phyloP scores from a whole-genome alignment of 75 land plant species.

The Pinus albicaulis region DNA sequence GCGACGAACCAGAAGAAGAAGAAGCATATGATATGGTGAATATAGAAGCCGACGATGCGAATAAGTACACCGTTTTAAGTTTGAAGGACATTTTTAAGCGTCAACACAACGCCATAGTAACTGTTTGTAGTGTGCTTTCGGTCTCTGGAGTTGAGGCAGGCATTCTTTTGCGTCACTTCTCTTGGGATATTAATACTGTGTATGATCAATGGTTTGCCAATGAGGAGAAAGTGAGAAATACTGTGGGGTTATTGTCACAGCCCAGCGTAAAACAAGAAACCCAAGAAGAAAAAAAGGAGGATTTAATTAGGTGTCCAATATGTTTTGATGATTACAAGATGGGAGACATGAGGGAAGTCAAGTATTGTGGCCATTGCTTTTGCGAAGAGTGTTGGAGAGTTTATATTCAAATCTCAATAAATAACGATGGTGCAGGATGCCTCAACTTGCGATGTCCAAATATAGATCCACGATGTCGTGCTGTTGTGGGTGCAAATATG shows the following conservation, averaged over 20 bases:
- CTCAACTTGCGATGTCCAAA: too few relatives aligned
- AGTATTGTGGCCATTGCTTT: too few relatives aligned
- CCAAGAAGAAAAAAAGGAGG: neutral
- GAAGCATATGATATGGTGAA: neutral
- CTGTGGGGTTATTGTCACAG: neutral
- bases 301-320: neutral
- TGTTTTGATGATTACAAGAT: too few relatives aligned
- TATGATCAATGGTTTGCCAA: neutral
- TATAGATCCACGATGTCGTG: neutral
- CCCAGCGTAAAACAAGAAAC: neutral
- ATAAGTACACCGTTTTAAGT: constrained; percentile 41
- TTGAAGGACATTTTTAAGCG: constrained; percentile 56
- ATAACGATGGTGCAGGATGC: too few relatives aligned
- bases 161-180: constrained; percentile 57
- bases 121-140: constrained; percentile 48
- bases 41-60: neutral
- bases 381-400: too few relatives aligned
- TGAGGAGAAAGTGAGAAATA: neutral
- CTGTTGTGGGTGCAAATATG: neutral
- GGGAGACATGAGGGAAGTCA: too few relatives aligned
- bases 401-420: too few relatives aligned
- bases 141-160: constrained; percentile 43
- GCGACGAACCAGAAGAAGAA: neutral
- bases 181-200: constrained; percentile 28
- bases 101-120: constrained; percentile 55